phyloP scores from a whole-genome alignment of 805 yeast species.

The Metschnikowia hibisci region DNA sequence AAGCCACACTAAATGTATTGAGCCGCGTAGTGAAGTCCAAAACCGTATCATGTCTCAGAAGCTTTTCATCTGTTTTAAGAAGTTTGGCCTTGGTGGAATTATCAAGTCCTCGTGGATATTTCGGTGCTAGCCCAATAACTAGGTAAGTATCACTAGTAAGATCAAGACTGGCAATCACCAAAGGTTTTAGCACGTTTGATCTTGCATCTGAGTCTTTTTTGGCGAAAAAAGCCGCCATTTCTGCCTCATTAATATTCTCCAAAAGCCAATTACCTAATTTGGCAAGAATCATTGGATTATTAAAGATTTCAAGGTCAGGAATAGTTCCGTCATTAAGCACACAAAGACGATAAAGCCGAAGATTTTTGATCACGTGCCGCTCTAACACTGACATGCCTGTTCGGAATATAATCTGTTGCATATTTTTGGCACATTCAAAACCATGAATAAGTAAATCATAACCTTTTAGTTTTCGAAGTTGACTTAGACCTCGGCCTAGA shows the following conservation, averaged over 20 bases:
- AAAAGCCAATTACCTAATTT: slow-evolving; percentile 88
- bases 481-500: slow-evolving; percentile 11
- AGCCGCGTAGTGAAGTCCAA: slow-evolving; percentile 41
- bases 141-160: slow-evolving; percentile 69
- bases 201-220: slow-evolving; percentile 28
- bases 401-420: slow-evolving; percentile 78
- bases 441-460: slow-evolving; percentile 63
- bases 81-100: slow-evolving; percentile 33
- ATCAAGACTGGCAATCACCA: slow-evolving; percentile 83
- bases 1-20: slow-evolving; percentile 86
- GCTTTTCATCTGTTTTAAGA: slow-evolving; percentile 3
- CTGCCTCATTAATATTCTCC: slow-evolving; percentile 83
- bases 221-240: slow-evolving; percentile 31
- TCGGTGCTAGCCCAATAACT: slow-evolving; percentile 86
- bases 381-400: slow-evolving; percentile 91
- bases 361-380: slow-evolving; percentile 70
- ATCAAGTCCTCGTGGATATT: slow-evolving; percentile 53
- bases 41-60: slow-evolving; percentile 17
- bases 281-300: slow-evolving; percentile 80
- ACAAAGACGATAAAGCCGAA: slow-evolving; percentile 77
- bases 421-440: slow-evolving; percentile 72
- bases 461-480: slow-evolving; percentile 34
- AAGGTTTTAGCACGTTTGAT: slow-evolving; percentile 52
- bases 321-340: slow-evolving; percentile 76
- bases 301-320: slow-evolving; percentile 71